Conservation (phyloP, 768 basidiomycete genomes). For the Butyriboletus loyo region DNA sequence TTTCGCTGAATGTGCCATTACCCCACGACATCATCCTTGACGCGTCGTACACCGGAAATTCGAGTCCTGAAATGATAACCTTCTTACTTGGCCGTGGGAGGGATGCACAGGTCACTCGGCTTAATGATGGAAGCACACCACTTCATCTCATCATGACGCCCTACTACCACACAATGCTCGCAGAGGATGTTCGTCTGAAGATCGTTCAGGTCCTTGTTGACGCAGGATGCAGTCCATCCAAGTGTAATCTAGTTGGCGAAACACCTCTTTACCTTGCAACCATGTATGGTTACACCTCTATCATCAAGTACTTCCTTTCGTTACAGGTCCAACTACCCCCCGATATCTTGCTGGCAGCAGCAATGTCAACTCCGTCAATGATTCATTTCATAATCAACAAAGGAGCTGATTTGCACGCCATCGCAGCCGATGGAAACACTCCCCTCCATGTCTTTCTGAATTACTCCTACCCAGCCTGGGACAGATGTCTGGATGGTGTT, state of each 20-base stretch:
- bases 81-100: background rate
- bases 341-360: background rate
- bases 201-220: background rate
- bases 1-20: background rate
- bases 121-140: background rate
- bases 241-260: background rate
- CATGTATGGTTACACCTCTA: background rate
- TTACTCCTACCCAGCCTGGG: rapidly evolving
- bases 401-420: background rate
- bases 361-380: background rate
- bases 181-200: background rate
- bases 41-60: too few species aligned
- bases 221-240: constrained; percentile 7
- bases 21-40: constrained; percentile 9
- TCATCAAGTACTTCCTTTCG: constrained; percentile 1
- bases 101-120: background rate
- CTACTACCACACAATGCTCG: too few species aligned
- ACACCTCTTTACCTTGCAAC: background rate
- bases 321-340: background rate
- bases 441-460: background rate
- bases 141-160: background rate
- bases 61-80: background rate
- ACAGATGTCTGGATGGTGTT: background rate
- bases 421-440: background rate
- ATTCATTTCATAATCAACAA: background rate